These are phyloP conservation scores for Heimioporus sp. DNA, from an alignment of 768 basidiomycete genomes.

Conservation along the genomic window DNA sequence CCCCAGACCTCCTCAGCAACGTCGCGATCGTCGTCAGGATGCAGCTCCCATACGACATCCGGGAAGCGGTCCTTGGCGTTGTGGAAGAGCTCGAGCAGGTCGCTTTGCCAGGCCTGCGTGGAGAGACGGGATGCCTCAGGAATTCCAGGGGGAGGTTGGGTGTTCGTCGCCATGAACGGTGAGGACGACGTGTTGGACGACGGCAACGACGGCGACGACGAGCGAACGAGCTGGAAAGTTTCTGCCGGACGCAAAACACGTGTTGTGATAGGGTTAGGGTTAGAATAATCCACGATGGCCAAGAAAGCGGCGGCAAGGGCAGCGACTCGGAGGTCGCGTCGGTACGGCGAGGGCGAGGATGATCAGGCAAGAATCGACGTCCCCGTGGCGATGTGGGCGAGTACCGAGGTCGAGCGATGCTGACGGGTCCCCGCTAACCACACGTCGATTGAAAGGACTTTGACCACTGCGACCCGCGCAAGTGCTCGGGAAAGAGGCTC, in stretches of 20 bases:
- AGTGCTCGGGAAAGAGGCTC: slow-evolving; percentile 88
- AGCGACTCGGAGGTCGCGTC: too few relatives aligned
- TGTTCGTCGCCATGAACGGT: slow-evolving; percentile 27
- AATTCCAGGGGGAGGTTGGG: slow-evolving; percentile 28
- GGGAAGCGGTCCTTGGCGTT: slow-evolving; percentile 89
- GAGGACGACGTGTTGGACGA: slow-evolving; percentile 26
- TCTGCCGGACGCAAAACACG: slow-evolving; percentile 25
- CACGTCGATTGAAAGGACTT: slow-evolving; percentile 64
- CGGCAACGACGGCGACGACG: slow-evolving; percentile 23
- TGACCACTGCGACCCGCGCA: slow-evolving; percentile 92
- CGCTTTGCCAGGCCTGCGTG: slow-evolving; percentile 73
- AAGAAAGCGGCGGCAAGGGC: too few relatives aligned
- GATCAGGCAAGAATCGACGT: slow-evolving; percentile 44
- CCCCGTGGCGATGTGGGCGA: slow-evolving; percentile 95
- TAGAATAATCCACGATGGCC: background rate
- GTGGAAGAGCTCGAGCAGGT: slow-evolving; percentile 74
- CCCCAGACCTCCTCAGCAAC: slow-evolving; percentile 72
- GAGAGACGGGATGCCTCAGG: slow-evolving; percentile 64
- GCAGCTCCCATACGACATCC: slow-evolving; percentile 94
- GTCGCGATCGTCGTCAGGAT: slow-evolving; percentile 52
- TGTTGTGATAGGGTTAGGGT: slow-evolving; percentile 29
- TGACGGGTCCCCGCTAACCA: background rate
- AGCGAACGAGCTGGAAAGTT: slow-evolving; percentile 1
- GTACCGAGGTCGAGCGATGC: slow-evolving; percentile 29
- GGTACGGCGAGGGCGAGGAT: background rate